Evolutionary conservation across 495 filamentous ascomycete genomes (phyloP).

Genomic region (Arthonia radiata): DNA sequence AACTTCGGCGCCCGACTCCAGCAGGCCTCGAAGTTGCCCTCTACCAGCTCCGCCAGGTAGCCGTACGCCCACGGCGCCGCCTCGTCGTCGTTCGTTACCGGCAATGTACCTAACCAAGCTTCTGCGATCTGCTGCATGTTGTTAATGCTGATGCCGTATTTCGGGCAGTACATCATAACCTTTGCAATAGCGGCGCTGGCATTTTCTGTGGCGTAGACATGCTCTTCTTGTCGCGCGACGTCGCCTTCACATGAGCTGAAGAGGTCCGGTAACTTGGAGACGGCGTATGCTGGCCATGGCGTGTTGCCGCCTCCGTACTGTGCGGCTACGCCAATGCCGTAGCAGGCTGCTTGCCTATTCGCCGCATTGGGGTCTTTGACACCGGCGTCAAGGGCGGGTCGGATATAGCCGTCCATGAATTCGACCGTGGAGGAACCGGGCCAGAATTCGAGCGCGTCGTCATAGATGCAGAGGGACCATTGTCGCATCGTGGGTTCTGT

Average conservation of each 20-base stretch:
- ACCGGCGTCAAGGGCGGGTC: conserved; percentile 60
- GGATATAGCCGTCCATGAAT: too few relatives aligned
- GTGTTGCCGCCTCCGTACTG: conserved; percentile 77
- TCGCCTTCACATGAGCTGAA: conserved; percentile 62
- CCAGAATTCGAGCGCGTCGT: conserved; percentile 94
- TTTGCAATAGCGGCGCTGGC: conserved; percentile 93
- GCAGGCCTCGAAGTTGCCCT: too few relatives aligned
- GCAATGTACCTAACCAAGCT: conserved; percentile 74
- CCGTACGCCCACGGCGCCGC: conserved; percentile 90
- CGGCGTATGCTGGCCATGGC: conserved; percentile 62
- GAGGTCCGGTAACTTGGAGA: conserved; percentile 49
- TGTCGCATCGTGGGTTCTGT: conserved; percentile 91
- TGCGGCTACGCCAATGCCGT: conserved; percentile 87
- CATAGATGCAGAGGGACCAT: conserved; percentile 96
- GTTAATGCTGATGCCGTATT: too few relatives aligned
- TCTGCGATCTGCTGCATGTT: conserved; percentile 45
- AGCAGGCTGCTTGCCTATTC: conserved; percentile 88
- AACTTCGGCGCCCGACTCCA: too few relatives aligned
- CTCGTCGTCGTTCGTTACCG: conserved; percentile 87
- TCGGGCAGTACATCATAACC: conserved; percentile 74
- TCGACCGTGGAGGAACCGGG: conserved; percentile 62
- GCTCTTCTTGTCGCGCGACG: conserved; percentile 67
- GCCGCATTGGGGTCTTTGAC: conserved; percentile 65
- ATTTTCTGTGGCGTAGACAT: conserved; percentile 94
- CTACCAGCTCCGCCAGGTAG: conserved; percentile 75